phyloP scores from a whole-genome alignment of 2,329 filamentous ascomycete genomes.

The Blastomyces parvus region DNA sequence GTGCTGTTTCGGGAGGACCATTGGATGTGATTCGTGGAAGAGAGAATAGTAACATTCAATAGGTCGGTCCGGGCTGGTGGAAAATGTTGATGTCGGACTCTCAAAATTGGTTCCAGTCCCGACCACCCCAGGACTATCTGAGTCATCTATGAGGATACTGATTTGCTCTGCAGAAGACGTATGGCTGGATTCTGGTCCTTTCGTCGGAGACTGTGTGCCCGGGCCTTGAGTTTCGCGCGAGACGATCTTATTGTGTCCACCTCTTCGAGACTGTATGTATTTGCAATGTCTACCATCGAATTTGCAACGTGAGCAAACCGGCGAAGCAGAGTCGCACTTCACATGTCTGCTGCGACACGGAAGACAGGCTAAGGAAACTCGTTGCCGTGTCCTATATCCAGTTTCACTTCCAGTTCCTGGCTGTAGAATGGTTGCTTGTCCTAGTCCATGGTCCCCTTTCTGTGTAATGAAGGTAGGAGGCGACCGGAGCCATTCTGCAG shows the following conservation, averaged over 20 bases:
- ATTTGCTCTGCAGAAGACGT: neutral
- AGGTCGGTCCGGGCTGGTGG: neutral
- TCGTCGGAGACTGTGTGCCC: conserved; percentile 15
- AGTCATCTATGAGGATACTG: neutral
- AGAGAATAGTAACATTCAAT: conserved; percentile 25
- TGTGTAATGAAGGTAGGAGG: neutral
- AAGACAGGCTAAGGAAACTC: conserved; percentile 20
- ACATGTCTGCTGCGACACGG: conserved; percentile 34
- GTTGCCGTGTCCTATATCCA: conserved; percentile 1
- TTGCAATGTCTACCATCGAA: conserved; percentile 37
- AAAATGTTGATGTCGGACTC: neutral
- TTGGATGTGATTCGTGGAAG: conserved; percentile 26
- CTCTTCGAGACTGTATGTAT: conserved; percentile 42
- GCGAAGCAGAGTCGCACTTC: conserved; percentile 40
- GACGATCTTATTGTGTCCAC: conserved; percentile 19
- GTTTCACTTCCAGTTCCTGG: neutral
- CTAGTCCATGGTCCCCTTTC: neutral
- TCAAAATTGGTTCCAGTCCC: neutral
- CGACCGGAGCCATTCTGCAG: conserved; percentile 1
- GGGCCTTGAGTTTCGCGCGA: conserved; percentile 14
- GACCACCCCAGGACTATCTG: neutral
- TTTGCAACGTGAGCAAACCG: conserved; percentile 36
- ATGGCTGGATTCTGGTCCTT: conserved; percentile 5
- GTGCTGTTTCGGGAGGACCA: conserved; percentile 19
- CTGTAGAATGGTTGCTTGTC: neutral